phyloP scores from a whole-genome alignment of 495 filamentous ascomycete species.

The Rostrohypoxylon terebratum region DNA sequence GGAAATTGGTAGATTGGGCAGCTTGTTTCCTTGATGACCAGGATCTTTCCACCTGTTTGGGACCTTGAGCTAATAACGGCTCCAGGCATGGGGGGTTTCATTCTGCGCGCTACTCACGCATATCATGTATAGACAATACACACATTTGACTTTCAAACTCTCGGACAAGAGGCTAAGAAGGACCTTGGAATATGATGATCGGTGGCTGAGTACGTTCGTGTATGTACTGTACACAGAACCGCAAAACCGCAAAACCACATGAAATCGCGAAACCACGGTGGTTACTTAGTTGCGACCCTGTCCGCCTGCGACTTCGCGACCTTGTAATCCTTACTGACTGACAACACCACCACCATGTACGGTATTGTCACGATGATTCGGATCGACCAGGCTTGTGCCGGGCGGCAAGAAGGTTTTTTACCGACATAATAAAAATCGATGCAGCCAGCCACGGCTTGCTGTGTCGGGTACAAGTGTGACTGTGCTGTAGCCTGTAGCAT shows the following conservation, averaged over 20 bases:
- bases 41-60: slow-evolving; percentile 42
- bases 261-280: background rate
- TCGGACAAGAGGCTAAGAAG: slow-evolving; percentile 45
- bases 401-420: slow-evolving; percentile 29
- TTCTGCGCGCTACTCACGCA: slow-evolving; percentile 39
- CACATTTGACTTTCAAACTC: slow-evolving; percentile 14
- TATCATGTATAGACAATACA: background rate
- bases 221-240: slow-evolving; percentile 2
- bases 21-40: slow-evolving; percentile 34
- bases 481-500: background rate
- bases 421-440: slow-evolving; percentile 26
- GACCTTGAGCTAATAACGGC: slow-evolving; percentile 43
- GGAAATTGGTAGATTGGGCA: slow-evolving; percentile 35
- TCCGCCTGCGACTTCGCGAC: slow-evolving; percentile 13
- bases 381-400: slow-evolving; percentile 14
- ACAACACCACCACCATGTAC: slow-evolving; percentile 13
- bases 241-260: background rate
- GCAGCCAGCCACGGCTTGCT: slow-evolving; percentile 39
- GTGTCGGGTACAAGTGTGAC: slow-evolving; percentile 21
- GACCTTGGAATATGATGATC: slow-evolving; percentile 36
- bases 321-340: slow-evolving; percentile 1
- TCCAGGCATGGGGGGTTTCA: slow-evolving; percentile 47
- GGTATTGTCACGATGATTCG: slow-evolving; percentile 26
- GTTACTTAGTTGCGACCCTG: slow-evolving; percentile 36
- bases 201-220: slow-evolving; percentile 38